Percentiles rank a stretch among this genome's conserved stretches.
phyloP scores from a whole-genome alignment of 2,329 filamentous ascomycete genomes.

The Graphiopsis chlorocephala region DNA sequence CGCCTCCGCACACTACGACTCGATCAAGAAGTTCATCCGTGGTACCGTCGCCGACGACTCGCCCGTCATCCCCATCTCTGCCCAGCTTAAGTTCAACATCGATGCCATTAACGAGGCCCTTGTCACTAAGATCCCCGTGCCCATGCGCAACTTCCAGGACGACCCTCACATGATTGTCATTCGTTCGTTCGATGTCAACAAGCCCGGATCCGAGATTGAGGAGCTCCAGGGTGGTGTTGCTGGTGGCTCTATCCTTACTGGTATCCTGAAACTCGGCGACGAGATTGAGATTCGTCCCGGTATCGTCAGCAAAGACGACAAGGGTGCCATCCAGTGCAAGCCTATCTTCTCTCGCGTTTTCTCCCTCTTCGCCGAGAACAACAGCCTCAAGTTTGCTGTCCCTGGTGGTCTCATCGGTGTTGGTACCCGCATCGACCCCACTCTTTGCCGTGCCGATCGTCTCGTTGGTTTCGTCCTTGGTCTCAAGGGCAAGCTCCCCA shows the following conservation, averaged over 20 bases:
- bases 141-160: slow-evolving; percentile 82
- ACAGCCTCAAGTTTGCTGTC: slow-evolving; percentile 97
- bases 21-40: slow-evolving; percentile 96
- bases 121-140: slow-evolving; percentile 91
- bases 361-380: slow-evolving; percentile 94
- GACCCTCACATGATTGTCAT: slow-evolving; percentile 99
- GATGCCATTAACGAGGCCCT: slow-evolving; percentile 96
- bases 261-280: slow-evolving; percentile 93
- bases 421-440: slow-evolving; percentile 94
- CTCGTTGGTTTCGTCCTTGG: slow-evolving; percentile 97
- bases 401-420: slow-evolving; percentile 98
- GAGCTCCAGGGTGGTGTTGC: slow-evolving; percentile 98
- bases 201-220: slow-evolving; percentile 97
- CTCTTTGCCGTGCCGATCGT: slow-evolving; percentile 97
- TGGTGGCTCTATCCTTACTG: slow-evolving; percentile 92
- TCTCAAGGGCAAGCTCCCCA: slow-evolving; percentile 86
- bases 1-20: slow-evolving; percentile 90
- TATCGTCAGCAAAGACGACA: slow-evolving; percentile 92
- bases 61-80: slow-evolving; percentile 93
- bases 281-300: slow-evolving; percentile 99
- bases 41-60: slow-evolving; percentile 94
- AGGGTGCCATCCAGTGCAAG: slow-evolving; percentile 91
- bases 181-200: slow-evolving; percentile 99
- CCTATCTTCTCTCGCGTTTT: slow-evolving; percentile 96
- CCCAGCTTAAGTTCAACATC: slow-evolving; percentile 99